A percentile compares a stretch with the other conserved stretches of the same genome.
phyloP scores from a whole-genome alignment of 108 stramenopile species.

The Discostella pseudostelligera region DNA sequence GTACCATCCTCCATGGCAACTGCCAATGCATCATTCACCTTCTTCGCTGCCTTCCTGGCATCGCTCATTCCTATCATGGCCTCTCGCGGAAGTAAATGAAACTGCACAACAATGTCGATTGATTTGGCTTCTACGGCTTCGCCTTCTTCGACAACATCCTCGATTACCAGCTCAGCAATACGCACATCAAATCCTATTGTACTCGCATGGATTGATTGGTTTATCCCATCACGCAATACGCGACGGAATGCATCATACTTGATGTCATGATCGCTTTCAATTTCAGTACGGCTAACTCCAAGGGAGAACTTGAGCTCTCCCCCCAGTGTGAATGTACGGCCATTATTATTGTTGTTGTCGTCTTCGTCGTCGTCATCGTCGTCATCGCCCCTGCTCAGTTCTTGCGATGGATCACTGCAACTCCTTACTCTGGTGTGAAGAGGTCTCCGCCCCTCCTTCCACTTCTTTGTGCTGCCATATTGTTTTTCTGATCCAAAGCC shows the following conservation, averaged over 20 bases:
- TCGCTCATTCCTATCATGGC: conserved; percentile 45
- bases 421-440: too few relatives aligned
- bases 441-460: conserved; percentile 42
- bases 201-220: conserved; percentile 41
- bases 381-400: conserved; percentile 6
- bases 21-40: conserved; percentile 66
- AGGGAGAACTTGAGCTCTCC: conserved; percentile 69
- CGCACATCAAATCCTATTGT: conserved; percentile 55
- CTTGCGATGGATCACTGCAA: too few relatives aligned
- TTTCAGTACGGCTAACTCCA: conserved; percentile 57
- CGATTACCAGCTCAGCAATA: conserved; percentile 53
- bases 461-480: conserved; percentile 22
- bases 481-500: conserved; percentile 44
- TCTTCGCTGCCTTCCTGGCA: conserved; percentile 45
- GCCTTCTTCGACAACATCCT: conserved; percentile 24
- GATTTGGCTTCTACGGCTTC: conserved; percentile 47
- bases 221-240: conserved; percentile 57
- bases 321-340: conserved; percentile 47
- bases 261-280: conserved; percentile 46
- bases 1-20: conserved; percentile 76
- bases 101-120: conserved; percentile 59
- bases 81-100: conserved; percentile 44
- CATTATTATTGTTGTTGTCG: conserved; percentile 6
- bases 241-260: conserved; percentile 44
- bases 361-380: conserved; percentile 14